Evolutionary conservation across 1,139 yeast genomes (phyloP).

Genomic region (Blastobotrys persicus): DNA sequence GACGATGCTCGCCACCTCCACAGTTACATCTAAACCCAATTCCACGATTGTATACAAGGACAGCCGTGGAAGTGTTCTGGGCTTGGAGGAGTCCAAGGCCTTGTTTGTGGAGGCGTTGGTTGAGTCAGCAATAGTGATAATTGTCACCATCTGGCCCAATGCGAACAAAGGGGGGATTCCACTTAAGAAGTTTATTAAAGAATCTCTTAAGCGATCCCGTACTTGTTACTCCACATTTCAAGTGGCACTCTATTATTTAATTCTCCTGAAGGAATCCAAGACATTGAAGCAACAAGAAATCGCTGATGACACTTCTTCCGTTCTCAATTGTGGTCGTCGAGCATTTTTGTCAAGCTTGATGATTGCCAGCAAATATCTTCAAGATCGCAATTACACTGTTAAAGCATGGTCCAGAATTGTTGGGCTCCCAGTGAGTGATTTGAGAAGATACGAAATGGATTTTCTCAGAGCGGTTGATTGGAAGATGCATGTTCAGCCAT

Average conservation of each 20-base stretch:
- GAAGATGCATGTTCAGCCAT: constrained; percentile 51
- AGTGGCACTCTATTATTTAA: constrained; percentile 61
- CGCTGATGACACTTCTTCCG: neutral
- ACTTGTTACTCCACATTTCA: constrained; percentile 65
- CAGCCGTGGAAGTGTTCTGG: neutral
- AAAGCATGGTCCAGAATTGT: constrained; percentile 76
- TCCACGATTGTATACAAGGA: constrained; percentile 4
- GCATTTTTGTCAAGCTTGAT: constrained; percentile 65
- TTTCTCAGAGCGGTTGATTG: constrained; percentile 56
- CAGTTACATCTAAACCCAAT: neutral
- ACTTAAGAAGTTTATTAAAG: constrained; percentile 52
- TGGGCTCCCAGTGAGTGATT: constrained; percentile 53
- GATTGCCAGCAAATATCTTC: constrained; percentile 67
- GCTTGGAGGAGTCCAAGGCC: constrained; percentile 19
- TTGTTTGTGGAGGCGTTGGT: constrained; percentile 36
- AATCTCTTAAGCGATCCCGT: constrained; percentile 65
- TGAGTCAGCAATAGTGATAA: constrained; percentile 38
- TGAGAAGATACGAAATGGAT: constrained; percentile 54
- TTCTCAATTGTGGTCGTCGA: constrained; percentile 55
- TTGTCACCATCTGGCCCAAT: constrained; percentile 39
- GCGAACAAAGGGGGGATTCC: constrained; percentile 28
- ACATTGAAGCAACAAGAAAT: constrained; percentile 9
- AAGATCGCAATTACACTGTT: constrained; percentile 68
- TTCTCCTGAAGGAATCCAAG: constrained; percentile 42
- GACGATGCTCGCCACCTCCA: constrained; percentile 5